Evolutionary conservation across 177 flowering plant genomes (phyloP).

Genomic region (Vitis hybrid): DNA sequence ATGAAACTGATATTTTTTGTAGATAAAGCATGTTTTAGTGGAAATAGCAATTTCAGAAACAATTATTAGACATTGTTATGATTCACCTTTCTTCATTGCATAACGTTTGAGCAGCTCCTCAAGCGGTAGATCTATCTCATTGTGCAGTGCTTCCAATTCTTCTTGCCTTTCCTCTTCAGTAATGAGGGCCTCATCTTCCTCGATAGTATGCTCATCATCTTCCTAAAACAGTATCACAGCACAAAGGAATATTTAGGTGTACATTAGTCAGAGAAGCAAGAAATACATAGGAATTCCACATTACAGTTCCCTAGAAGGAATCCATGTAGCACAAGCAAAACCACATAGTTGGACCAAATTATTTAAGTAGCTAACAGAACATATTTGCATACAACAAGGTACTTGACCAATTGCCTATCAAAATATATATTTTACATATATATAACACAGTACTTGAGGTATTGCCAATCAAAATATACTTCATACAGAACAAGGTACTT

Average conservation of each 20-base stretch:
- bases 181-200: conserved; percentile 89
- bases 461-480: no score
- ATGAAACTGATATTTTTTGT: no score
- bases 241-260: conserved; percentile 6
- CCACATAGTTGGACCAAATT: no score
- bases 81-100: conserved; percentile 41
- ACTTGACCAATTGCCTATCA: no score
- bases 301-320: background rate
- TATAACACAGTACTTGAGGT: no score
- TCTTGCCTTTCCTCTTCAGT: conserved; percentile 84
- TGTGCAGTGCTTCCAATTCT: conserved; percentile 78
- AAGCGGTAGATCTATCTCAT: conserved; percentile 81
- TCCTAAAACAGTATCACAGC: conserved; percentile 56
- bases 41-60: background rate
- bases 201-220: conserved; percentile 93
- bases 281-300: background rate
- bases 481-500: no score
- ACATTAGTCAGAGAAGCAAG: background rate
- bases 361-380: no score
- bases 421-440: no score
- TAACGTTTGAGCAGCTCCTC: conserved; percentile 87
- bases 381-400: no score
- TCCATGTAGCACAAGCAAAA: background rate
- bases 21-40: background rate
- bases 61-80: background rate